Conservation (phyloP, 441 rosid species). For the Geranium incanum region DNA sequence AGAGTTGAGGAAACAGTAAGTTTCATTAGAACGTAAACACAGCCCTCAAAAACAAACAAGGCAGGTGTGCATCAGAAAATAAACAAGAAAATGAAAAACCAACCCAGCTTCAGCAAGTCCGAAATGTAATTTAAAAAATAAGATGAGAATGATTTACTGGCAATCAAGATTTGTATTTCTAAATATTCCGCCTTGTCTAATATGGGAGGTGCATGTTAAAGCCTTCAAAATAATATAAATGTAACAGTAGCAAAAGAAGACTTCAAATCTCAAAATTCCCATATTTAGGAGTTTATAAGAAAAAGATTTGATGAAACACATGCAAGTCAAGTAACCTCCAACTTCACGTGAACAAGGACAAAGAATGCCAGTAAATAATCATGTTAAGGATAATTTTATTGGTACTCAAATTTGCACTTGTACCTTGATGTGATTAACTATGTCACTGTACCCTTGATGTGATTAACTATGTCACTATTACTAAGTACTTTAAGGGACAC, state of each 20-base stretch:
- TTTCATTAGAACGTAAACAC: background rate
- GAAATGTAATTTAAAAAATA: background rate
- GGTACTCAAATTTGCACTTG: background rate
- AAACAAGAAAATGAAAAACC: background rate
- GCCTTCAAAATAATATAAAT: background rate
- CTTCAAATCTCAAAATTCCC: background rate
- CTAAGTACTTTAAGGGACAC: too few species aligned
- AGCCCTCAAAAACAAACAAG: constrained; percentile 1
- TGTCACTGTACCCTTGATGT: background rate
- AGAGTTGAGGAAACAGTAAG: background rate
- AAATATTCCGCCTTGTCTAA: background rate
- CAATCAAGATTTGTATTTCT: background rate
- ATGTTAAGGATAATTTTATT: background rate
- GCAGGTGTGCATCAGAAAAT: background rate
- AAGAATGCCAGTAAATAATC: background rate
- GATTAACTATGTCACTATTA: too few species aligned
- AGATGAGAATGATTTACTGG: background rate
- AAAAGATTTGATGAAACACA: constrained; percentile 1
- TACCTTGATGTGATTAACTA: background rate
- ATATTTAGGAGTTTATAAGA: background rate
- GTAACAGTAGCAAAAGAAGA: background rate
- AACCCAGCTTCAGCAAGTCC: background rate
- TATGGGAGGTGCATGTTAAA: background rate
- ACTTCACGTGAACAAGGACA: background rate
- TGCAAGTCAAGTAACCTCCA: background rate